These are phyloP conservation scores for Podaxis sp. DNA, from an alignment of 768 basidiomycete species.

Conservation along the genomic window DNA sequence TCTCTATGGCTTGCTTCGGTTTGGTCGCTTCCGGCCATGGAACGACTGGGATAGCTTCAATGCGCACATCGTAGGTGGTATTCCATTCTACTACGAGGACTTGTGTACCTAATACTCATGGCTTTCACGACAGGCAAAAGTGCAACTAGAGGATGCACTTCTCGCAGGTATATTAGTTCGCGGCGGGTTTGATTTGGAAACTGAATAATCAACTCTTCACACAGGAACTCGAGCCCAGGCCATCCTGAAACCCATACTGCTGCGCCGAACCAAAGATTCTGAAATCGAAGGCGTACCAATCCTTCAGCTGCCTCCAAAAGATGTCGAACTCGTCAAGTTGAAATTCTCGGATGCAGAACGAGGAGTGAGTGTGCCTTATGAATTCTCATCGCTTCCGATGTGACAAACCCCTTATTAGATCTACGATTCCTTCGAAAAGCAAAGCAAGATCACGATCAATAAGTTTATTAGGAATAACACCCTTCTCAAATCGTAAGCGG, in stretches of 20 bases:
- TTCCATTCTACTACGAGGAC: neutral
- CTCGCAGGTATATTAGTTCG: slow-evolving; percentile 44
- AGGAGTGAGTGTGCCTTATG: slow-evolving; percentile 35
- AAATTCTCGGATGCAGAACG: slow-evolving; percentile 66
- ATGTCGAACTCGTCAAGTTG: slow-evolving; percentile 54
- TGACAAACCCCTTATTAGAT: slow-evolving; percentile 28
- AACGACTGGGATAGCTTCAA: slow-evolving; percentile 73
- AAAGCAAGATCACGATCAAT: slow-evolving; percentile 50
- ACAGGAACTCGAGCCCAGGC: slow-evolving; percentile 59
- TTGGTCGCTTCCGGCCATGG: slow-evolving; percentile 64
- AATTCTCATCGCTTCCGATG: neutral
- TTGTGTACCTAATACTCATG: neutral
- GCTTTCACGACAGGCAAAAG: slow-evolving; percentile 32
- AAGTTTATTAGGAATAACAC: slow-evolving; percentile 62
- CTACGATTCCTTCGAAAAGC: slow-evolving; percentile 54
- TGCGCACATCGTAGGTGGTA: slow-evolving; percentile 39
- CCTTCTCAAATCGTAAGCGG: slow-evolving; percentile 62
- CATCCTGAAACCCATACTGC: slow-evolving; percentile 58
- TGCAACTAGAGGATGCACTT: slow-evolving; percentile 53
- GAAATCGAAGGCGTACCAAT: slow-evolving; percentile 64
- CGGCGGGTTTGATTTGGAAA: neutral
- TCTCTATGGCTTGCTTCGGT: slow-evolving; percentile 67
- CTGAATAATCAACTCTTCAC: neutral
- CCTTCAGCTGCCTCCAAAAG: slow-evolving; percentile 56
- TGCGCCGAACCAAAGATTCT: slow-evolving; percentile 73